Percentiles rank a stretch among this genome's conserved stretches.
Evolutionary conservation across 2,329 filamentous ascomycete species (phyloP).

Genomic region (Bipolaris zeicola): DNA sequence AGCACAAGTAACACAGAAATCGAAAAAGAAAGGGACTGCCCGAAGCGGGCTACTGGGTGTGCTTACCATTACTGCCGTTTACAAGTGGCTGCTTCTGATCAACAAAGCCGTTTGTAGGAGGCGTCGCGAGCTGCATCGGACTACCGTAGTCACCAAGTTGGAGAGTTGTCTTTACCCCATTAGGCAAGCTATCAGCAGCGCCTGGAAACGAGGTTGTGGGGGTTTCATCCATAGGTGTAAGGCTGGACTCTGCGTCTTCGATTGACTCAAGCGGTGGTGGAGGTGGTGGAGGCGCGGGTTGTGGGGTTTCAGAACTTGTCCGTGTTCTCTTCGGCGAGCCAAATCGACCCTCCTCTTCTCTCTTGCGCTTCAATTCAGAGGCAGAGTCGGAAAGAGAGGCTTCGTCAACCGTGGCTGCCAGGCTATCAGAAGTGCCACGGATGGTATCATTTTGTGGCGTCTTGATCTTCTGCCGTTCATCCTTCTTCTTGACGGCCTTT

Average conservation of each 20-base stretch:
- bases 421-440: conserved; percentile 23
- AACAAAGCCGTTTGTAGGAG: conserved; percentile 43
- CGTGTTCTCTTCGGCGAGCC: conserved; percentile 43
- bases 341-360: conserved; percentile 38
- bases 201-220: conserved; percentile 9
- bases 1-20: conserved; percentile 1
- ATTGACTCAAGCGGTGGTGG: conserved; percentile 46
- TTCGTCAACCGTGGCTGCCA: conserved; percentile 23
- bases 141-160: conserved; percentile 28
- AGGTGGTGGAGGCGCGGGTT: conserved; percentile 50
- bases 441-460: conserved; percentile 39
- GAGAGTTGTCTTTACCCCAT: conserved; percentile 11
- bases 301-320: conserved; percentile 42
- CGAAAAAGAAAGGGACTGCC: background rate
- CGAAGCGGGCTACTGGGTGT: background rate
- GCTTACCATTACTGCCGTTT: background rate
- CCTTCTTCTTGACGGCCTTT: conserved; percentile 75
- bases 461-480: conserved; percentile 67
- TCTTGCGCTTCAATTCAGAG: conserved; percentile 46
- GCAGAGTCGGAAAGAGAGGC: conserved; percentile 35
- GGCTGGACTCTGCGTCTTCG: conserved; percentile 32
- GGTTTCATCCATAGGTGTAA: conserved; percentile 35
- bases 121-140: conserved; percentile 55
- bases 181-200: conserved; percentile 23
- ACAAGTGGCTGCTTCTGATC: conserved; percentile 18